Percentiles rank a stretch among this genome's conserved stretches.
Conservation (phyloP, 345 rosid genomes). For the Zanthoxylum bungeanum region DNA sequence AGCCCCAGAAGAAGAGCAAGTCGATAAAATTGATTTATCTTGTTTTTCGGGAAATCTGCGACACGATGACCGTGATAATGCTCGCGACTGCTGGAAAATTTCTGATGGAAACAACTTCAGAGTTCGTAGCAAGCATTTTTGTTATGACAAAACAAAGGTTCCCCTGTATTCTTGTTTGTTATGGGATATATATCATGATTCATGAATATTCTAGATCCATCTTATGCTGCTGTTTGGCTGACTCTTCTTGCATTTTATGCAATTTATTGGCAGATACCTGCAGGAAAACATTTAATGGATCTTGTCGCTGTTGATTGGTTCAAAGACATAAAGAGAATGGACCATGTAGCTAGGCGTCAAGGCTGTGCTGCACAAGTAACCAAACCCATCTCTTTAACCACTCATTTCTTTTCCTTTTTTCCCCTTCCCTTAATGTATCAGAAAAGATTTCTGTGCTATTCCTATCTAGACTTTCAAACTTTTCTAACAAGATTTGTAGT, state of each 20-base stretch:
- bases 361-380: constrained; percentile 97
- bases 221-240: constrained; percentile 9
- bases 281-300: constrained; percentile 95
- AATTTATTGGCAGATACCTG: constrained; percentile 65
- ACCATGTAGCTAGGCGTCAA: constrained; percentile 87
- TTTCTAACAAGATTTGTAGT: background rate
- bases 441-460: background rate
- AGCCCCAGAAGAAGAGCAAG: constrained; percentile 74
- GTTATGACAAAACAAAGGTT: constrained; percentile 89
- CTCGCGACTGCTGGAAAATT: constrained; percentile 88
- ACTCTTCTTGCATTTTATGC: constrained; percentile 3
- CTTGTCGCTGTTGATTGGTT: constrained; percentile 99
- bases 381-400: constrained; percentile 7
- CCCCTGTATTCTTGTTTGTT: constrained; percentile 13
- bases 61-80: constrained; percentile 76
- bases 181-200: background rate
- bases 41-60: constrained; percentile 82
- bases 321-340: constrained; percentile 94
- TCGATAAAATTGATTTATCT: constrained; percentile 69
- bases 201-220: background rate
- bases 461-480: background rate
- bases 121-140: constrained; percentile 92
- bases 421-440: background rate
- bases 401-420: background rate
- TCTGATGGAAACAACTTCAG: constrained; percentile 89